Conservation (phyloP, 2,329 filamentous ascomycete species). For the Samsoniella hepiali region DNA sequence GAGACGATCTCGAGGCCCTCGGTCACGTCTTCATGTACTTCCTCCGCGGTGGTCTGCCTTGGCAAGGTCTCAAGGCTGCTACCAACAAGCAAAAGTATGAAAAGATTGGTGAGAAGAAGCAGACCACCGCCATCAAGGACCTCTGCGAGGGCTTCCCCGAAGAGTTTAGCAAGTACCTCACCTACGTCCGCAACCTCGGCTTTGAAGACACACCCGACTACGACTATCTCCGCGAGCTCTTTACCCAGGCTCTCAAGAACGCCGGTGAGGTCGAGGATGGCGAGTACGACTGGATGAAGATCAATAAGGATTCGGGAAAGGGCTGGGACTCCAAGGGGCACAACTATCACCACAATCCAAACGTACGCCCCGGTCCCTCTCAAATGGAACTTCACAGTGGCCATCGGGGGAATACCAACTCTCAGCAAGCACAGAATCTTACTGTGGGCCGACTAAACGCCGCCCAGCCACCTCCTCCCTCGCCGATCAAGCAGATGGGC, state of each 20-base stretch:
- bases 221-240: slow-evolving; percentile 93
- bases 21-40: slow-evolving; percentile 76
- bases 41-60: slow-evolving; percentile 65
- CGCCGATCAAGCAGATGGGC: slow-evolving; percentile 76
- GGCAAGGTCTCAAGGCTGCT: slow-evolving; percentile 70
- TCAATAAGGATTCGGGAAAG: slow-evolving; percentile 78
- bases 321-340: slow-evolving; percentile 69
- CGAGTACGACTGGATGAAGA: slow-evolving; percentile 99
- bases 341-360: slow-evolving; percentile 68
- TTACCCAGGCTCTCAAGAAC: slow-evolving; percentile 93
- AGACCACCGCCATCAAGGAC: slow-evolving; percentile 95
- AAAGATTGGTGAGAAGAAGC: slow-evolving; percentile 99
- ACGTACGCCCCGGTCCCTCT: slow-evolving; percentile 74
- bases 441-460: slow-evolving; percentile 90
- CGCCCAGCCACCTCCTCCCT: slow-evolving; percentile 84
- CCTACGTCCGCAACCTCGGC: slow-evolving; percentile 93
- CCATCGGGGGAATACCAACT: slow-evolving; percentile 62
- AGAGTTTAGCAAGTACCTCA: slow-evolving; percentile 96
- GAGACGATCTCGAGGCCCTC: slow-evolving; percentile 90
- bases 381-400: slow-evolving; percentile 79
- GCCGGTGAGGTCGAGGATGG: slow-evolving; percentile 93
- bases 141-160: slow-evolving; percentile 94
- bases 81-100: slow-evolving; percentile 97
- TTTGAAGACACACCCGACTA: slow-evolving; percentile 99
- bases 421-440: slow-evolving; percentile 62